Evolutionary conservation across 2,329 filamentous ascomycete species (phyloP), one percentile per base, ranked within the genome.

Genomic region (Pseudogymnoascus sp.): DNA sequence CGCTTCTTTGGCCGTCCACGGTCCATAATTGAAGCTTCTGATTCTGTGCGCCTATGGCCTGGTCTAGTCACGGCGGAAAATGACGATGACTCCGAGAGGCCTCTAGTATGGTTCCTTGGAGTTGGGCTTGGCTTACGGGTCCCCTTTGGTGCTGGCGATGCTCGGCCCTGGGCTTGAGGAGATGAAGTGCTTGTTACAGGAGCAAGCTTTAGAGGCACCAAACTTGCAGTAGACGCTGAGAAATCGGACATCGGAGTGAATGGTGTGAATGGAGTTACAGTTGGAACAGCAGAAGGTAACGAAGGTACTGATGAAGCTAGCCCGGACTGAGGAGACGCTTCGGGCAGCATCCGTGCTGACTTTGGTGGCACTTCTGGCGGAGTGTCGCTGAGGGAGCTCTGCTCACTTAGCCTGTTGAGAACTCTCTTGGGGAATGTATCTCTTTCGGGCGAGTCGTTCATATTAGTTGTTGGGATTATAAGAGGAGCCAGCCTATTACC

Each of bases 21-120:
- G 64, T 88, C 84, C 79, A 85, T 84, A 53, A 85, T 82, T 64
- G 78, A 82, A 1, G 82, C 78, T 63, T 87, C 85, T 1, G 85
- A 87, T 60, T 79, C 79, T 18, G 80, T 79, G 59, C 84, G 77
- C 61, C 78, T 77, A 68, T 87, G 84, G 3, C 76, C 71, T 2
- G 69, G 43, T 62, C 56, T 34, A 14, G 49, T 21, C 9, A 56
- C 49, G 6, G 6, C 16, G 11, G 9, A 28, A 34, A 56, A 56
- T 18, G 49, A 56, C 28, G 49, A 56, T 14, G 49, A 56, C 16
- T 56, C 49, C 14, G 49, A 56, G 12, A 56, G 49, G n/a, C 49
- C 49, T 25, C 49, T 56, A 11, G 49, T 56, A 34, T 56, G 49
- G n/a, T 18, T 56, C 49, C 49, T 34, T 56, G 49, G 25, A 5